Conservation (phyloP, 805 yeast genomes). For the Wickerhamiella allomyrinae region DNA sequence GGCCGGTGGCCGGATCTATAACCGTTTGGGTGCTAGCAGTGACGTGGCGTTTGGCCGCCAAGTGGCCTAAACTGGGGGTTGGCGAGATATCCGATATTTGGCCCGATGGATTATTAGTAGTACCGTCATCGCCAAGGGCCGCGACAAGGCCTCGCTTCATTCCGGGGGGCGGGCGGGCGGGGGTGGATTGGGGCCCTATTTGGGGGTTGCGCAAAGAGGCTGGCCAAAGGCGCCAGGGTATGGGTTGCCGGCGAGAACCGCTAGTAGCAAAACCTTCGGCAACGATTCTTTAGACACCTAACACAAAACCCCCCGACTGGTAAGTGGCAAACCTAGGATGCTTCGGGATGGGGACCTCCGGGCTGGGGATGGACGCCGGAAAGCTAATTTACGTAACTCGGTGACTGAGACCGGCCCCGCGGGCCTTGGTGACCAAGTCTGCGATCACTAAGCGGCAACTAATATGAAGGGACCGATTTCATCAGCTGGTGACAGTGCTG, state of each 20-base stretch:
- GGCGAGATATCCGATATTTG: no score
- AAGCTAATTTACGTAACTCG: constrained; percentile 4
- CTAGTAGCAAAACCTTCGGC: no score
- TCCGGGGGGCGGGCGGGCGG: background rate
- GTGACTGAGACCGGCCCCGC: background rate
- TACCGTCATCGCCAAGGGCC: no score
- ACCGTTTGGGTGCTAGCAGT: background rate
- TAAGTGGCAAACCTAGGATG: constrained; percentile 1
- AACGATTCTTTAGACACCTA: constrained; percentile 5
- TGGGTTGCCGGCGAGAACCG: background rate
- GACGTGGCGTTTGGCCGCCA: background rate
- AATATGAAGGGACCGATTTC: constrained; percentile 3
- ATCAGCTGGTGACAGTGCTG: constrained; percentile 1
- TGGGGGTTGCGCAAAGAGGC: no score
- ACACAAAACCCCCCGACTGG: background rate
- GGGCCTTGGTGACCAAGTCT: background rate
- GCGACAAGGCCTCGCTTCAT: background rate
- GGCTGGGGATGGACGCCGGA: background rate
- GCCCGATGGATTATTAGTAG: no score
- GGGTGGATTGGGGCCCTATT: no score
- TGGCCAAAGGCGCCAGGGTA: background rate
- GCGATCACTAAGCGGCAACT: constrained; percentile 10
- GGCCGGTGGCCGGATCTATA: background rate
- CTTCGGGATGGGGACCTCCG: background rate
- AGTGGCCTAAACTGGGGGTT: no score